A percentile compares a stretch with the other conserved stretches of the same genome.
These are phyloP conservation scores for Solanum tacnaense DNA, from an alignment of 257 asterid genomes.

Conservation along the genomic window DNA sequence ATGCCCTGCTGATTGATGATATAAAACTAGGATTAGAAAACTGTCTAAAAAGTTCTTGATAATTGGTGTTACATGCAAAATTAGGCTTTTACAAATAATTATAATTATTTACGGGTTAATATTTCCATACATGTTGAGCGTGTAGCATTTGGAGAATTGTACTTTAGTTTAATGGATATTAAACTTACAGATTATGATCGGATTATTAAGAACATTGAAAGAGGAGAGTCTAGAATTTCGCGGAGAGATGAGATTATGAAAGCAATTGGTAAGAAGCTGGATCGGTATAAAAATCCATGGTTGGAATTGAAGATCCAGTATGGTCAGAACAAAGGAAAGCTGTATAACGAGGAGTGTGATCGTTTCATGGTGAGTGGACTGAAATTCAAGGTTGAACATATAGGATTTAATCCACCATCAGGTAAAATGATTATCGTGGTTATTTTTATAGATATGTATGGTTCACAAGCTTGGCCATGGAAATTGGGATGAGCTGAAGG, in stretches of 20 bases:
- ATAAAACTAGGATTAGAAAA: not conserved
- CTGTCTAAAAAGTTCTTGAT: not conserved
- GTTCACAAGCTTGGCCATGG: conserved; percentile 99
- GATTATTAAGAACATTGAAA: conserved; percentile 86
- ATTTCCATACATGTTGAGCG: not conserved
- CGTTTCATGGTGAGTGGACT: conserved; percentile 76
- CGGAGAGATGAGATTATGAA: conserved; percentile 97
- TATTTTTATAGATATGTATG: conserved; percentile 69
- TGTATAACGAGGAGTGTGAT: conserved; percentile 97
- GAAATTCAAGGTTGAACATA: not conserved
- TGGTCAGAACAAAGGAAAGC: conserved; percentile 98
- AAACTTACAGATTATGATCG: conserved; percentile 78
- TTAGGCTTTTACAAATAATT: not conserved
- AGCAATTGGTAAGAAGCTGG: conserved; percentile 92
- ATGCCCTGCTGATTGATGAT: not conserved
- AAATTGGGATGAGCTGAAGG: conserved; percentile 96
- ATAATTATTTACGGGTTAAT: not conserved
- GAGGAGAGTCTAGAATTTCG: conserved; percentile 96
- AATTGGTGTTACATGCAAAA: not conserved
- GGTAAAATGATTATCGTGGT: not conserved
- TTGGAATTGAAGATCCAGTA: conserved; percentile 89
- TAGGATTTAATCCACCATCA: not conserved
- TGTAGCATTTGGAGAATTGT: not conserved
- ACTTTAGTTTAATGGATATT: not conserved
- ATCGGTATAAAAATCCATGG: conserved; percentile 98